These are phyloP conservation scores for Platanus orientalis DNA, from an alignment of 164 flowering plant species.

Conservation along the genomic window DNA sequence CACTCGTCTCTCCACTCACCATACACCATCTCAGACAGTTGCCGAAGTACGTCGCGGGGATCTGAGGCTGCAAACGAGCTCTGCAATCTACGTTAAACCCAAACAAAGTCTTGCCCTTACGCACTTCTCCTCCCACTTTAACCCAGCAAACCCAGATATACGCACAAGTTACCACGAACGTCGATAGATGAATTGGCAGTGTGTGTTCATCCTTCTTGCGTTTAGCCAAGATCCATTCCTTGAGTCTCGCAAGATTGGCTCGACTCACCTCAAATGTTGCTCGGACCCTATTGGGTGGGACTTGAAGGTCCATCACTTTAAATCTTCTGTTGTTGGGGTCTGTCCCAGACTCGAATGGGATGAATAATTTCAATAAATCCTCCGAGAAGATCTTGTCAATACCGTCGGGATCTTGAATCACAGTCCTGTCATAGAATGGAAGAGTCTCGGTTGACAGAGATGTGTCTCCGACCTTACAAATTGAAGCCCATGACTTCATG, in stretches of 20 bases:
- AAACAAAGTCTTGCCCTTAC: conserved; percentile 10
- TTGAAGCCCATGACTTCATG: conserved; percentile 36
- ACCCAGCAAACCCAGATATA: conserved; percentile 36
- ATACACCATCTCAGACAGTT: background rate
- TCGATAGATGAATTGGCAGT: conserved; percentile 16
- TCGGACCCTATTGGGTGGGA: conserved; percentile 10
- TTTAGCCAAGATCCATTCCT: background rate
- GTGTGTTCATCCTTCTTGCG: background rate
- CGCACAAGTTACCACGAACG: conserved; percentile 31
- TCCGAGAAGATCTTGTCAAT: conserved; percentile 8
- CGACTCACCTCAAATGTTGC: conserved; percentile 27
- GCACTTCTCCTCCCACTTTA: conserved; percentile 9
- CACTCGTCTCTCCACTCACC: background rate
- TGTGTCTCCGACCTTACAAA: background rate
- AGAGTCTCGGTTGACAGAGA: background rate
- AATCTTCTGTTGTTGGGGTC: too few species aligned
- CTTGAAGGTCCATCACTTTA: background rate
- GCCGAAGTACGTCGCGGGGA: background rate
- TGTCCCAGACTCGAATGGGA: background rate
- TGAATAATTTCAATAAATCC: background rate
- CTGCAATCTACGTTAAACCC: conserved; percentile 28
- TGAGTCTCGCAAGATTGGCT: conserved; percentile 13
- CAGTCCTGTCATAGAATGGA: background rate
- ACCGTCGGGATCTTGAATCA: background rate
- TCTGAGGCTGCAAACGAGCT: conserved; percentile 12